Base-by-base conservation (phyloP, 1,139 yeast species). In the Eremothecium coryli region DNA sequence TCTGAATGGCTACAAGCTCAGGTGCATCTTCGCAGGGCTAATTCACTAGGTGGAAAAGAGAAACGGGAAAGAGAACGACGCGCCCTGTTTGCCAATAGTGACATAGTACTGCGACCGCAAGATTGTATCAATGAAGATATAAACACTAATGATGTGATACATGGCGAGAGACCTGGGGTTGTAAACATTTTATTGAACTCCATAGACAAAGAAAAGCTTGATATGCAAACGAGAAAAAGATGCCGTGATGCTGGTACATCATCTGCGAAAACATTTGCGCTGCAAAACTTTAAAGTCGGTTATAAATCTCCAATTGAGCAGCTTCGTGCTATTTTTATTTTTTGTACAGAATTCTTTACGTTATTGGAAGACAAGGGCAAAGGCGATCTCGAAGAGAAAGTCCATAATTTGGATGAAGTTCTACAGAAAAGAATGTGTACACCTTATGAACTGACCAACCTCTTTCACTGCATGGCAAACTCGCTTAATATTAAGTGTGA, bases 401-500 rank as follows among this genome's bases (percentile, higher is more conserved):
- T 55, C 5, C 45, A 46, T 6, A 46, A 55, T 24, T 34, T 62
- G 11, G 56, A 56, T 26, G 41, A 44, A 22, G 37, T 57, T 4
- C 44, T 64, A 29, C 46, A 65, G 33, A 53, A 61, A n/a, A 61
- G 65, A 34, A 56, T 59, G 33, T 79, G 81, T 25, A 71, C 90
- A 1, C 68, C 90, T 1, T 78, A 72, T 45, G 94, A 85, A 52
- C 56, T 88, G 39, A 84, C 90, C 14, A 76, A 81, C 62, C 60
- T 85, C 17, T 82, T 85, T 56, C 76, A 77, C 42, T 71, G 75
- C 39, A 72, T 90, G 62, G 73, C 90, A 33, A 78, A 73, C 39
- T 70, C 80, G 0, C 64, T 88, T 35, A 75, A 79, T 16, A 69
- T 90, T 28, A 77, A 79, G 8, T 73, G 86, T 42, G 93, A 82